Evolutionary conservation across 2,329 filamentous ascomycete genomes (phyloP).

Genomic region (Diaporthe destruens): DNA sequence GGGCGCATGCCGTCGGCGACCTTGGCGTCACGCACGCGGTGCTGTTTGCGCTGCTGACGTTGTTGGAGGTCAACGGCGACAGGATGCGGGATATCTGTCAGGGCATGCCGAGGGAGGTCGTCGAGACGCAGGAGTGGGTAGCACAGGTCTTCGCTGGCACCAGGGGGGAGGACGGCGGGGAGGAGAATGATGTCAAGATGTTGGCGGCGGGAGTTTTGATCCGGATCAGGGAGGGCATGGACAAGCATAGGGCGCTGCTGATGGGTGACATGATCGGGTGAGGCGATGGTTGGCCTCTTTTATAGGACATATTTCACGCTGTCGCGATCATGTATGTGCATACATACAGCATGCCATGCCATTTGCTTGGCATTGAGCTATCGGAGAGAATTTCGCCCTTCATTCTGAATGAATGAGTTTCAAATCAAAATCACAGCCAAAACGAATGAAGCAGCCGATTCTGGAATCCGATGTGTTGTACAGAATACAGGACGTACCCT

Average conservation of each 20-base stretch:
- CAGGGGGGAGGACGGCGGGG: constrained; percentile 64
- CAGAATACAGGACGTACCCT: neutral
- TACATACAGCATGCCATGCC: no score
- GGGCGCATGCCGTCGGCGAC: constrained; percentile 71
- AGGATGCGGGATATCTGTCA: constrained; percentile 80
- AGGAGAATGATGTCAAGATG: constrained; percentile 85
- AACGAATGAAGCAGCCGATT: neutral
- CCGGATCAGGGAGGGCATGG: constrained; percentile 82
- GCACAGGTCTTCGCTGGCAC: constrained; percentile 77
- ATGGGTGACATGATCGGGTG: constrained; percentile 74
- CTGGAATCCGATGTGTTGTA: neutral
- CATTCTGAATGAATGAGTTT: neutral
- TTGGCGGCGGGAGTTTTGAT: constrained; percentile 83
- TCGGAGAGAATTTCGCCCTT: neutral
- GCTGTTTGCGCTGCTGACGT: constrained; percentile 81
- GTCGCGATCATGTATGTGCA: neutral
- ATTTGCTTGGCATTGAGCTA: neutral
- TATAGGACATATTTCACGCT: neutral
- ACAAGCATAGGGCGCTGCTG: constrained; percentile 82
- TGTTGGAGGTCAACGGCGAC: constrained; percentile 84
- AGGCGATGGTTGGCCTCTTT: neutral
- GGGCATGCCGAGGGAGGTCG: constrained; percentile 79
- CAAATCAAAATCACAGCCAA: no score
- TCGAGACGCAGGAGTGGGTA: constrained; percentile 92
- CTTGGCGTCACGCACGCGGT: constrained; percentile 78